A percentile compares a stretch with the other conserved stretches of the same genome.
These are phyloP conservation scores for Pestalotiopsis sp. DNA, from an alignment of 2,329 filamentous ascomycete genomes.

Conservation along the genomic window DNA sequence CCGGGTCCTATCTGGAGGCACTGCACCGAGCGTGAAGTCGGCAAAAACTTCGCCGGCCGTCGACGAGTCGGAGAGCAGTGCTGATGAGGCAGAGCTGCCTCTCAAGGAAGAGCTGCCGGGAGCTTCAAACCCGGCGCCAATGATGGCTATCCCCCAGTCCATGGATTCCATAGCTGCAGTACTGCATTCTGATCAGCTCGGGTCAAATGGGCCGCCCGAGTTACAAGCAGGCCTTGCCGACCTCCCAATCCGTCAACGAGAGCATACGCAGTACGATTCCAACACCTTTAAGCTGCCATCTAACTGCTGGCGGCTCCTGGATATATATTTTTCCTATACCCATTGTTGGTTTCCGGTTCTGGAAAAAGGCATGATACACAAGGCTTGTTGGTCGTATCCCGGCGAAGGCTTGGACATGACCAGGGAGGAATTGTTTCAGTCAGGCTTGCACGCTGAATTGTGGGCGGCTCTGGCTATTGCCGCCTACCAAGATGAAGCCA, in stretches of 20 bases:
- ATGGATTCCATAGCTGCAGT: neutral
- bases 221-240: neutral
- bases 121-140: neutral
- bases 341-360: conserved; percentile 78
- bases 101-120: neutral
- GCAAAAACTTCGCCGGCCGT: conserved; percentile 34
- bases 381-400: conserved; percentile 46
- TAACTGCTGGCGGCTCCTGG: conserved; percentile 64
- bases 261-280: neutral
- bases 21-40: conserved; percentile 32
- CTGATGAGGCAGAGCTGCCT: conserved; percentile 29
- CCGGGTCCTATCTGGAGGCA: conserved; percentile 56
- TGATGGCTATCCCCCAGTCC: neutral
- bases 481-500: conserved; percentile 52
- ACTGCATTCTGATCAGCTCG: neutral
- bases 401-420: conserved; percentile 33
- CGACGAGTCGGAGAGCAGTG: conserved; percentile 29
- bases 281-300: conserved; percentile 43
- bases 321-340: conserved; percentile 76
- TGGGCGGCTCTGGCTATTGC: conserved; percentile 64
- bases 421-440: conserved; percentile 28
- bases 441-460: conserved; percentile 56
- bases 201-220: neutral
- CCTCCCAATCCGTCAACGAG: neutral
- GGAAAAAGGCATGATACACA: conserved; percentile 66